Base-by-base conservation (phyloP, 371 early-diverging fungal species). In the Parasitella parasitica region DNA sequence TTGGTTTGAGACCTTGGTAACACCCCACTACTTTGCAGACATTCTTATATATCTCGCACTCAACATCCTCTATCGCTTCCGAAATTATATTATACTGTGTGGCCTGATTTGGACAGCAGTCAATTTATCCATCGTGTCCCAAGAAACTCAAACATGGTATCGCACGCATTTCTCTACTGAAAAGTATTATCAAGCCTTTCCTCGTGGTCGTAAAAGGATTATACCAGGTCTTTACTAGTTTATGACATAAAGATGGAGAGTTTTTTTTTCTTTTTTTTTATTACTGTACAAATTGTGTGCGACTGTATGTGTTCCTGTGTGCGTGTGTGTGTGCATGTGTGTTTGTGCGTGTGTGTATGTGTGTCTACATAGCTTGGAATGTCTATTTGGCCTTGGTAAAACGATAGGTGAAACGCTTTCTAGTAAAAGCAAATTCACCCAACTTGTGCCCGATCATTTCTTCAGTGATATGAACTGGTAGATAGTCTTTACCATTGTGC, bases 361-460 rank as follows among this genome's bases (percentile, higher is more conserved):
- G n/a, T n/a, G n/a, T n/a, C n/a, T n/a, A n/a, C n/a, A n/a, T n/a
- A n/a, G n/a, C n/a, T n/a, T n/a, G n/a, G n/a, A n/a, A n/a, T 18
- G 32, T 66, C 81, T 87, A 93, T 72, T 88, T 91, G 81, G 85
- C 85, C 76, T 94, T 94, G 59, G 94, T 93, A 60, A 93, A 90
- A 62, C 92, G 88, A 78, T 95, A 95, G 26, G 84, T 84, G 84
- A 91, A 97, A 51, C 88, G 80, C 80, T 96, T 94, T 72, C 95
- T 83, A 11, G 96, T 96, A 36, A 90, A 89, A 6, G 94, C 86
- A 66, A 97, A 97, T 83, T 96, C 98, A 54, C 98, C 98, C 16
- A 97, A 81, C 72, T 95, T 96, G 70, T 91, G 92, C n/a, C 94
- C 95, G 65, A 97, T 92, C 97, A 97, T 98, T 66, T 94, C 94